Base-by-base conservation (phyloP, 495 filamentous ascomycete genomes). In the Cenococcum geophilum region DNA sequence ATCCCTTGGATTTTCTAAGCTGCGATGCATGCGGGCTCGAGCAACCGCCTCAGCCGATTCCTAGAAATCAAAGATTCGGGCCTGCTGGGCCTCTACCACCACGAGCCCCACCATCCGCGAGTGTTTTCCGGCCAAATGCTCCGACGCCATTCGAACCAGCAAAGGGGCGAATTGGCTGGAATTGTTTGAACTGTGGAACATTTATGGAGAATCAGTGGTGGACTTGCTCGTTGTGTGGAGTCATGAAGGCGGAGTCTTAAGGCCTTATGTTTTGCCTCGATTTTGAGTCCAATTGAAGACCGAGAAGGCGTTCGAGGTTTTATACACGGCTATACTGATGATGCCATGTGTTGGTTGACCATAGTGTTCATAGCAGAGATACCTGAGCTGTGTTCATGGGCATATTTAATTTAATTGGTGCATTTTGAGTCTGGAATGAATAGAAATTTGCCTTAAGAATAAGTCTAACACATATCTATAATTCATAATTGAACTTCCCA, bases 21-120 rank as follows among this genome's bases (percentile, higher is more conserved):
- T 97, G 92, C 71, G 91, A 92, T 66, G 90, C 83, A 1, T 97
- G 92, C 69, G 84, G 79, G 5, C 74, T 77, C 1, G 85, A 89
- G 68, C 79, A 87, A 47, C 79, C 84, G 0, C 76, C 74, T 9
- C 73, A 64, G 22, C 60, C 67, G n/a, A 64, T 61, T 22, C 53
- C 58, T 5, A 25, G 35, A 14, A 36, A 62, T 50, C 37, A 70
- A 58, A 63, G 66, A 18, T 68, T 62, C 48, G 58, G 64, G 1
- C 57, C 67, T 20, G 18, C 23, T 11, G 21, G 56, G 34, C 40
- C 45, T 21, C 43, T 53, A 0, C 37, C 27, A 21, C 52, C 61
- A 23, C 55, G 53, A 35, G 51, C 51, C 8, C 60, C 64, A 14
- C 66, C 63, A 16, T 60, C 66, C 9, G 66, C 66, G 25, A 45